Evolutionary conservation across 345 rosid genomes (phyloP).

Genomic region (Passiflora organensis): DNA sequence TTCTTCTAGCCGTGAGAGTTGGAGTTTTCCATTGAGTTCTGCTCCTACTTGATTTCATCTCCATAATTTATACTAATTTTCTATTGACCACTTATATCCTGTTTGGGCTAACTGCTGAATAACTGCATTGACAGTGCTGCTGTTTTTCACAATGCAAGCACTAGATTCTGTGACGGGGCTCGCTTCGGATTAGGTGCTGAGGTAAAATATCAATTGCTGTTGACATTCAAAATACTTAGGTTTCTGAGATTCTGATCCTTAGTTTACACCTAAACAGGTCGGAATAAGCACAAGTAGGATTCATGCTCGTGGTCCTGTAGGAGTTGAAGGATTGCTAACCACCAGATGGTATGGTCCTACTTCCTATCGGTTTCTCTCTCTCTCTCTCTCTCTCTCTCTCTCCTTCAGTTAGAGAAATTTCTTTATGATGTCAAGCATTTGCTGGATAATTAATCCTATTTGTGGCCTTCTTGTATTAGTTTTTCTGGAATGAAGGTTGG

Average conservation of each 20-base stretch:
- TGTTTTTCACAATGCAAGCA: slow-evolving; percentile 96
- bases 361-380: background rate
- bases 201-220: slow-evolving; percentile 37
- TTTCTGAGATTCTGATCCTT: too few species aligned
- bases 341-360: slow-evolving; percentile 67
- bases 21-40: background rate
- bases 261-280: slow-evolving; percentile 39
- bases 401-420: too few species aligned
- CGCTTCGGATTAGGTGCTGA: slow-evolving; percentile 98
- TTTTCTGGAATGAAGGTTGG: too few species aligned
- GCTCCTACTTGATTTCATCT: too few species aligned
- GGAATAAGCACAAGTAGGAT: slow-evolving; percentile 97
- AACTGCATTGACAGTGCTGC: slow-evolving; percentile 67
- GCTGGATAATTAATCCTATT: too few species aligned
- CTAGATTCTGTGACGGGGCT: slow-evolving; percentile 96
- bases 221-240: too few species aligned
- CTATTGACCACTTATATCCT: background rate
- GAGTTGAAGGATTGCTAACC: slow-evolving; percentile 91
- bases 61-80: too few species aligned
- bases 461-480: too few species aligned
- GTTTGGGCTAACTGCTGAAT: too few species aligned
- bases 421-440: too few species aligned
- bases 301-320: slow-evolving; percentile 99
- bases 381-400: too few species aligned
- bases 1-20: background rate